Base-by-base conservation (phyloP, 176 grass and related monocot species). In the Alloteropsis semialata region DNA sequence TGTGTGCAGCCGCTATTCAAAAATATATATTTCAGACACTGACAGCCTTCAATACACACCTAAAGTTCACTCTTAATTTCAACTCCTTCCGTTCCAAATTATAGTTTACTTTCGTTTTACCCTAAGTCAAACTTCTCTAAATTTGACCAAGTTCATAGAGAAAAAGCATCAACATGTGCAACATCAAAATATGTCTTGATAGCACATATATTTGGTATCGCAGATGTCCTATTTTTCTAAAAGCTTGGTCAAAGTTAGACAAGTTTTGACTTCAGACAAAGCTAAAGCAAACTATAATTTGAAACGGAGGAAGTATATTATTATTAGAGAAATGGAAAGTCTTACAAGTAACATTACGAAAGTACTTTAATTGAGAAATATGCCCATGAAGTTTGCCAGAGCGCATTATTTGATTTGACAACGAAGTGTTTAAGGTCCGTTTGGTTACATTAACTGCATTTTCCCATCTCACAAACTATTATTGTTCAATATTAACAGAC, bases 341-440 rank as follows among this genome's bases (percentile, higher is more conserved):
- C 17, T 18, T 25, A 84, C 3, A 16, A 60, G 16, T 17, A 24
- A 25, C 41, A 29, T 71, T 44, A 48, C 72, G 33, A 6, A 81
- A 65, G 64, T 13, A 18, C 22, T 42, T 73, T 80, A 56, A 55
- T 65, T 56, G 48, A 25, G 15, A 74, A 80, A 86, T 43, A 3
- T 69, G 11, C 21, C 8, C 49, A 75, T 77, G 61, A 64, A 64
- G 5, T 46, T 48, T 85, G 15, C 68, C 18, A 7, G 39, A 79
- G 24, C 24, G 28, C 19, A 80, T 38, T 48, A 45, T 58, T 58
- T 59, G 46, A 84, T 53, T 37, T 51, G 65, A 72, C 24, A 53
- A 80, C n/a, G 30, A 46, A 62, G 19, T 64, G 68, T 57, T 65
- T 64, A 56, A 36, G 16, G 29, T 61, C n/a, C n/a, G 27, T 7